phyloP scores from a whole-genome alignment of 2,329 filamentous ascomycete genomes.

The Ilyonectria mors-panacis region DNA sequence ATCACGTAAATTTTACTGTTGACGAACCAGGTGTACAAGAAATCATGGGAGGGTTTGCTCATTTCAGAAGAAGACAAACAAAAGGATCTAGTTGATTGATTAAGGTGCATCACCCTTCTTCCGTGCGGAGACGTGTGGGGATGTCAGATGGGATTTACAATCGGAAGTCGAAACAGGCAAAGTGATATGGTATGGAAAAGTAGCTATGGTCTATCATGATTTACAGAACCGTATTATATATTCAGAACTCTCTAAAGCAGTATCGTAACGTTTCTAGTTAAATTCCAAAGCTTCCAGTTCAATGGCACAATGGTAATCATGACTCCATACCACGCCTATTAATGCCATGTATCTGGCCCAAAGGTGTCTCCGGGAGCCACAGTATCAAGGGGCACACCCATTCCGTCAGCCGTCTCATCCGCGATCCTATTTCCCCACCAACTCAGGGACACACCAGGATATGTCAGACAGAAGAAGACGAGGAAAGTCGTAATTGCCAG shows the following conservation, averaged over 20 bases:
- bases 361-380: conserved; percentile 48
- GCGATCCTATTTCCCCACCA: conserved; percentile 69
- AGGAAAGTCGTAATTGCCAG: conserved; percentile 55
- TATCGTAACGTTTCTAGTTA: not conserved
- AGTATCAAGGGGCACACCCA: conserved; percentile 38
- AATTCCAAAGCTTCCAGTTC: not conserved
- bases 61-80: too few relatives aligned
- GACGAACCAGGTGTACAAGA: too few relatives aligned
- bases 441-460: conserved; percentile 55
- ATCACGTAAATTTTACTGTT: too few relatives aligned
- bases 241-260: not conserved
- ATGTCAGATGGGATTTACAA: too few relatives aligned
- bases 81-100: too few relatives aligned
- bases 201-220: too few relatives aligned
- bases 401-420: conserved; percentile 53
- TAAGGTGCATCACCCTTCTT: too few relatives aligned
- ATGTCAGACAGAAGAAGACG: conserved; percentile 47
- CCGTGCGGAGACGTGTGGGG: too few relatives aligned
- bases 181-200: too few relatives aligned
- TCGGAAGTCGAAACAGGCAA: too few relatives aligned
- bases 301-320: not conserved
- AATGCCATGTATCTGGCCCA: conserved; percentile 52
- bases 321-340: not conserved
- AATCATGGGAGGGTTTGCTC: too few relatives aligned
- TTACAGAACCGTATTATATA: not conserved